Base-by-base conservation (phyloP, 176 grass and related monocot species). In the Eragrostis curvula region DNA sequence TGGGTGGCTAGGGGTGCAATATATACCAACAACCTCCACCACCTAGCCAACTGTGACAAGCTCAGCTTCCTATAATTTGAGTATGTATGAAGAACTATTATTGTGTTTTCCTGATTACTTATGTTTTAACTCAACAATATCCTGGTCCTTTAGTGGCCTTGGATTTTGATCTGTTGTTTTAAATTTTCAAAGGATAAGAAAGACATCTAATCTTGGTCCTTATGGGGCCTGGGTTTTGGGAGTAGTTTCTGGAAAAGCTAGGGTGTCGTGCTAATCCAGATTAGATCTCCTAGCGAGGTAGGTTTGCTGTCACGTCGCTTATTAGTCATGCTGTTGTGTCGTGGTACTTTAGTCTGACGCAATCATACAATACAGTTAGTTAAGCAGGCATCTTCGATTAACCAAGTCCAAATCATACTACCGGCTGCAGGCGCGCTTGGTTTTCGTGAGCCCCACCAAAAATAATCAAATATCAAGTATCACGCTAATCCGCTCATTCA, bases 181-280 rank as follows among this genome's bases (percentile, higher is more conserved):
- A 32, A 67, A 68, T 16, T 23, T 68, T 52, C 4, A 56, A 40
- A 44, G 62, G 62, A 77, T 68, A 77, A 68, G 61, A 46, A 75
- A 75, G 61, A 56, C 60, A 43, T 55, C 23, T 48, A 56, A 16
- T 75, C 60, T 68, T 78, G 28, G 53, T 50, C 21, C 20, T 15
- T 40, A 18, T 62, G 28, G 32, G 43, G 2, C 57, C 50, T 43
- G 43, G 11, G 25, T 56, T 18, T 65, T 12, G 45, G 46, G 28
- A 45, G 12, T 29, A 21, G 69, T 86, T 74, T 80, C 59, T 66
- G 48, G 36, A 67, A 75, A 86, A 86, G 69, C 68, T 66, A 80
- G 18, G 30, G 36, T 30, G 36, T 30, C 67, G 8, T 69, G 42
- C 65, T 53, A 61, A 74, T 36, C 18, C 21, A 25, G 15, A 83